These are phyloP conservation scores for Aspergillus sp. DNA, from an alignment of 2,329 filamentous ascomycete genomes.

Conservation along the genomic window DNA sequence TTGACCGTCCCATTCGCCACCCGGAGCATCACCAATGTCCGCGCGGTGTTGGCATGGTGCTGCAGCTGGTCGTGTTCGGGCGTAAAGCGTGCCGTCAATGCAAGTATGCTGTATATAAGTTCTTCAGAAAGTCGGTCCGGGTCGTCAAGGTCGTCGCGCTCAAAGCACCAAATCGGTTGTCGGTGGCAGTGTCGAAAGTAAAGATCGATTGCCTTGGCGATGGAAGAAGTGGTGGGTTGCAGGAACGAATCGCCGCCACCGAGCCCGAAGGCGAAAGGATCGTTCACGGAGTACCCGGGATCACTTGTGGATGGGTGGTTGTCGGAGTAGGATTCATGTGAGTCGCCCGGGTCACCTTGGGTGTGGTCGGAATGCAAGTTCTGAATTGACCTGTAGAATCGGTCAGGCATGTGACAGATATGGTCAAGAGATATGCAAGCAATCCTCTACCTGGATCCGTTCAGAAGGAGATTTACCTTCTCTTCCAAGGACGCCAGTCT, in stretches of 20 bases:
- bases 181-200: slow-evolving; percentile 39
- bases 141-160: slow-evolving; percentile 31
- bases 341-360: slow-evolving; percentile 10
- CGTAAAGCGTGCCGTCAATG: slow-evolving; percentile 32
- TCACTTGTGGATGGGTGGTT: slow-evolving; percentile 20
- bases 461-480: slow-evolving; percentile 53
- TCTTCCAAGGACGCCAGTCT: slow-evolving; percentile 53
- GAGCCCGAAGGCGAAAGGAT: slow-evolving; percentile 21
- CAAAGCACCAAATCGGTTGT: slow-evolving; percentile 40
- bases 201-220: slow-evolving; percentile 29
- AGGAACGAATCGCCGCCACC: slow-evolving; percentile 24
- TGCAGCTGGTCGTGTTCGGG: slow-evolving; percentile 26
- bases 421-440: background rate
- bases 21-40: slow-evolving; percentile 45
- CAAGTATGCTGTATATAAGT: slow-evolving; percentile 33
- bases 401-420: slow-evolving; percentile 15
- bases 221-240: slow-evolving; percentile 19
- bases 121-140: slow-evolving; percentile 30
- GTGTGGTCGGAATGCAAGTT: slow-evolving; percentile 8
- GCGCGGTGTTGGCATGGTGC: slow-evolving; percentile 41
- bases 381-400: slow-evolving; percentile 1
- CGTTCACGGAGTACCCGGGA: slow-evolving; percentile 15
- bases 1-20: slow-evolving; percentile 53
- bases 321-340: slow-evolving; percentile 16
- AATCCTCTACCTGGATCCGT: slow-evolving; percentile 36